A percentile compares a stretch with the other conserved stretches of the same genome.
phyloP scores from a whole-genome alignment of 441 rosid genomes.

The Croton setiger region DNA sequence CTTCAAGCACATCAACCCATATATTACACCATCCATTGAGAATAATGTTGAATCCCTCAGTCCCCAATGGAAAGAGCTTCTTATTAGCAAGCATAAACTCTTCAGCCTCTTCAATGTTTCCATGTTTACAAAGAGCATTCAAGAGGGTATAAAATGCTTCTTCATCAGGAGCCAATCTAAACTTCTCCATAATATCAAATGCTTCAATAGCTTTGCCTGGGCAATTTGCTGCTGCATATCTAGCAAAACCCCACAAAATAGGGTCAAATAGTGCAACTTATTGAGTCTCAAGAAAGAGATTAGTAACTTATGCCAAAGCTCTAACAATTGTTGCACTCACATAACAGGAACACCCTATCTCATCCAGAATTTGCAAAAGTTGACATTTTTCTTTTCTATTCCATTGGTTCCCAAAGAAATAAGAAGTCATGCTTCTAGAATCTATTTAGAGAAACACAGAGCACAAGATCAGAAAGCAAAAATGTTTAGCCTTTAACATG shows the following conservation, averaged over 20 bases:
- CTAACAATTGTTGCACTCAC: not conserved
- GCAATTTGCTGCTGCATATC: conserved; percentile 80
- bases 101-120: conserved; percentile 84
- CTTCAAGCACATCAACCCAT: conserved; percentile 58
- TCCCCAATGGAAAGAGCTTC: conserved; percentile 64
- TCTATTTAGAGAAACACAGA: not conserved
- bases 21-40: conserved; percentile 81
- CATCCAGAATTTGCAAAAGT: not conserved
- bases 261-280: not conserved
- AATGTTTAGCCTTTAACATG: not conserved
- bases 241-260: conserved; percentile 20
- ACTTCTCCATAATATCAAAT: conserved; percentile 70
- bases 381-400: not conserved
- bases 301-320: not conserved
- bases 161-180: conserved; percentile 63
- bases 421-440: not conserved
- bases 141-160: conserved; percentile 60
- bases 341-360: not conserved
- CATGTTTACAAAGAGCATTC: conserved; percentile 59
- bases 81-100: conserved; percentile 78
- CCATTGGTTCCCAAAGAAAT: not conserved
- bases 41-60: conserved; percentile 63
- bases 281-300: not conserved
- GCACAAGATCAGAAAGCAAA: not conserved
- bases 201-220: conserved; percentile 68